These are phyloP conservation scores for Trypanosoma theileri DNA, from an alignment of 208 protist genomes.

Conservation along the genomic window DNA sequence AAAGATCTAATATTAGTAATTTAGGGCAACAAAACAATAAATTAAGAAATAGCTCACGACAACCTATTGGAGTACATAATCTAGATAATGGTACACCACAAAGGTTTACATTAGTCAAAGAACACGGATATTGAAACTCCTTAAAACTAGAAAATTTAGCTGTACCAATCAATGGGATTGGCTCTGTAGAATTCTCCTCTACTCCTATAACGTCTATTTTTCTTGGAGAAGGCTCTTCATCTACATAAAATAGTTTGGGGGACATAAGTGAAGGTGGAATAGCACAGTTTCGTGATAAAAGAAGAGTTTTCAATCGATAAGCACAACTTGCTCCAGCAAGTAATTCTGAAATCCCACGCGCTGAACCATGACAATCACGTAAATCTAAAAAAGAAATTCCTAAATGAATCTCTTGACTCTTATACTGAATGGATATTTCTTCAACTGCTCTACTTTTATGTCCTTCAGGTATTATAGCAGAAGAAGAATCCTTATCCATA, in stretches of 20 bases:
- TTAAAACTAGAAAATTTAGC: constrained; percentile 41
- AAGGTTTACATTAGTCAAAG: constrained; percentile 42
- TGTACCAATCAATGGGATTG: constrained; percentile 14
- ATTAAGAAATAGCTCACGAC: constrained; percentile 72
- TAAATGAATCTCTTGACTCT: constrained; percentile 30
- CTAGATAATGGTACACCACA: constrained; percentile 58
- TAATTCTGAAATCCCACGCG: constrained; percentile 64
- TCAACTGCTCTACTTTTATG: neutral
- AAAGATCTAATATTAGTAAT: constrained; percentile 54
- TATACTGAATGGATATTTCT: neutral
- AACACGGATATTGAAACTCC: constrained; percentile 36
- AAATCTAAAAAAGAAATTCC: constrained; percentile 59
- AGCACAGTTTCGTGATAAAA: constrained; percentile 48
- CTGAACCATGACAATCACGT: constrained; percentile 50
- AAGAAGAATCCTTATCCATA: neutral
- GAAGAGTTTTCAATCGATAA: constrained; percentile 43
- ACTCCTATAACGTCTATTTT: too few species aligned
- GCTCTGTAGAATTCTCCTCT: constrained; percentile 1
- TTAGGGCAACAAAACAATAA: constrained; percentile 68
- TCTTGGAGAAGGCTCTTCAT: neutral
- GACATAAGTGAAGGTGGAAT: constrained; percentile 32
- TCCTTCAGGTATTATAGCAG: neutral
- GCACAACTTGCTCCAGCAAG: constrained; percentile 61
- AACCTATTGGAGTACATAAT: constrained; percentile 54
- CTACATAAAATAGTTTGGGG: constrained; percentile 3